phyloP scores from a whole-genome alignment of 176 grass and related monocot species.

The Zoysia pacifica region DNA sequence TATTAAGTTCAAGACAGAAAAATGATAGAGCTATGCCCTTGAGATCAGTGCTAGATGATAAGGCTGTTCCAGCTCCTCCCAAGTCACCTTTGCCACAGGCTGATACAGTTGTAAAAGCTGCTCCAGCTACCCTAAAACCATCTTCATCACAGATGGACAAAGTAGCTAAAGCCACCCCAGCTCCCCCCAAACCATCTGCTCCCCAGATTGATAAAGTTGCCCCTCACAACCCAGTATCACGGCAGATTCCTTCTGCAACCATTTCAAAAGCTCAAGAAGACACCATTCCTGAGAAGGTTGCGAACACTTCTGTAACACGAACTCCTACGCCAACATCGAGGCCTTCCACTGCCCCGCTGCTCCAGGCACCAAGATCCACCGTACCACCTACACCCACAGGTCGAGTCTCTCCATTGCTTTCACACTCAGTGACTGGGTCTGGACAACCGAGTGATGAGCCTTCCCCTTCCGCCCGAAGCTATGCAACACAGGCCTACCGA shows the following conservation, averaged over 20 bases:
- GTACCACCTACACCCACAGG: conserved; percentile 36
- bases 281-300: conserved; percentile 20
- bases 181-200: conserved; percentile 5
- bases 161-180: conserved; percentile 22
- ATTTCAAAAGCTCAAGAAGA: conserved; percentile 44
- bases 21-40: conserved; percentile 31
- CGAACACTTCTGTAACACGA: conserved; percentile 14
- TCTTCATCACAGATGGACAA: conserved; percentile 35
- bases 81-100: conserved; percentile 38
- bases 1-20: conserved; percentile 40
- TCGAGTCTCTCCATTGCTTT: conserved; percentile 55
- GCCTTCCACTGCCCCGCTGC: conserved; percentile 72
- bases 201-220: conserved; percentile 24
- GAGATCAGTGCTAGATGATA: conserved; percentile 27
- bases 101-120: conserved; percentile 45
- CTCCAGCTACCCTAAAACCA: conserved; percentile 21
- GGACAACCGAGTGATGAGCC: conserved; percentile 49
- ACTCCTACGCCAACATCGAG: conserved; percentile 48
- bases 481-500: conserved; percentile 63
- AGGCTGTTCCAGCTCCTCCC: conserved; percentile 30
- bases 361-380: conserved; percentile 59
- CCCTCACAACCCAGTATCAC: conserved; percentile 27
- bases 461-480: conserved; percentile 46
- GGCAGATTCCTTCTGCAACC: conserved; percentile 35
- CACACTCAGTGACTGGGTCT: conserved; percentile 50